These are phyloP conservation scores for Sparassis latifolia DNA, from an alignment of 1,284 basidiomycete genomes.

Conservation along the genomic window DNA sequence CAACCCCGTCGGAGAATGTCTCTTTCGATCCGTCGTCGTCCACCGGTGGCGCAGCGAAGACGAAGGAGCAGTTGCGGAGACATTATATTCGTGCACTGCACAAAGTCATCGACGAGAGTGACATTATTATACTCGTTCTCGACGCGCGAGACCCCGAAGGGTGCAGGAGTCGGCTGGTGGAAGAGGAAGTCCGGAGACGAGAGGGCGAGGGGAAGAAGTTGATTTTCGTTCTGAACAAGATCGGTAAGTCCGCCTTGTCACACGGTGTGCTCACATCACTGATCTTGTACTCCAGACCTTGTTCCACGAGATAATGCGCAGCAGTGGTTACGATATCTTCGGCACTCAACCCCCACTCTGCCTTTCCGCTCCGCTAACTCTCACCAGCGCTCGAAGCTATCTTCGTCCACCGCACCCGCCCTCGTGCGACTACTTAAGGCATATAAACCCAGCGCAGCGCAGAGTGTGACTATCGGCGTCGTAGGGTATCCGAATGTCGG, in stretches of 20 bases:
- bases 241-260: slow-evolving; percentile 56
- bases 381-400: slow-evolving; percentile 74
- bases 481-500: slow-evolving; percentile 98
- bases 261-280: slow-evolving; percentile 4
- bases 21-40: slow-evolving; percentile 20
- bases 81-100: slow-evolving; percentile 74
- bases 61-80: slow-evolving; percentile 59
- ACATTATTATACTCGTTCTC: slow-evolving; percentile 84
- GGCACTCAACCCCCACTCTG: slow-evolving; percentile 88
- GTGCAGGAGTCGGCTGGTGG: slow-evolving; percentile 79
- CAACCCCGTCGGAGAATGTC: slow-evolving; percentile 19
- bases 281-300: slow-evolving; percentile 54
- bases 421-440: slow-evolving; percentile 89
- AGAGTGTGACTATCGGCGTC: slow-evolving; percentile 85
- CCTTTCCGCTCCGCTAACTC: slow-evolving; percentile 90
- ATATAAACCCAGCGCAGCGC: slow-evolving; percentile 69
- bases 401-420: slow-evolving; percentile 70
- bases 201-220: slow-evolving; percentile 85
- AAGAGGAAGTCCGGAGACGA: slow-evolving; percentile 82
- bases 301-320: slow-evolving; percentile 87
- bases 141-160: slow-evolving; percentile 93
- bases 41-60: slow-evolving; percentile 33
- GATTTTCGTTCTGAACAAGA: slow-evolving; percentile 89
- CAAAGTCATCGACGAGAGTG: slow-evolving; percentile 91
- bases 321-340: slow-evolving; percentile 85